These are phyloP conservation scores for Sphaerulina populicola DNA, from an alignment of 2,329 filamentous ascomycete genomes.

Conservation along the genomic window DNA sequence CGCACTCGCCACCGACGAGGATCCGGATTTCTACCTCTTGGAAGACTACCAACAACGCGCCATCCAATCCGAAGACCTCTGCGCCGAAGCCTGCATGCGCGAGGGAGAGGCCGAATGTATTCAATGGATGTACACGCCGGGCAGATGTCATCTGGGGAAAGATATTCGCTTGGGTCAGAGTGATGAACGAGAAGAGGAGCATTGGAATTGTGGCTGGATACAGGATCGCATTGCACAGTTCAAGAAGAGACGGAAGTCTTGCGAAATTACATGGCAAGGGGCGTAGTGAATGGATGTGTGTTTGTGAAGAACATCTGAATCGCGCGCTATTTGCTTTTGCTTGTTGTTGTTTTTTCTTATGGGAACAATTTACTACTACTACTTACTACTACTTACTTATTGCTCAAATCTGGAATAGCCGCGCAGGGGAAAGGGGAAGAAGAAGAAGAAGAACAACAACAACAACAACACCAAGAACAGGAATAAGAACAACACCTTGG, in stretches of 20 bases:
- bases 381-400: no score
- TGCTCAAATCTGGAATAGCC: not conserved
- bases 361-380: no score
- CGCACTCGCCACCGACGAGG: slow-evolving; percentile 15
- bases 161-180: slow-evolving; percentile 29
- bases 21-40: slow-evolving; percentile 21
- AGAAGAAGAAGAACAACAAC: no score
- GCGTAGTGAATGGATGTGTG: not conserved
- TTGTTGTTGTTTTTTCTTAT: not conserved
- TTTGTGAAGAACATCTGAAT: not conserved
- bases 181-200: slow-evolving; percentile 26
- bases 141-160: slow-evolving; percentile 29
- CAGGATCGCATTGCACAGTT: slow-evolving; percentile 23
- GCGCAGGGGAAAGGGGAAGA: not conserved
- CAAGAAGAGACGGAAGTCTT: slow-evolving; percentile 20
- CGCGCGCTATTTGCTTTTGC: not conserved
- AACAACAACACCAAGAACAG: no score
- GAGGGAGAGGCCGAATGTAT: slow-evolving; percentile 24
- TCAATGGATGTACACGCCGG: slow-evolving; percentile 33
- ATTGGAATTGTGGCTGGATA: slow-evolving; percentile 31
- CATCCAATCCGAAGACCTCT: slow-evolving; percentile 23
- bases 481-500: not conserved
- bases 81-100: slow-evolving; percentile 26
- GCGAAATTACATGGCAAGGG: slow-evolving; percentile 20
- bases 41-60: slow-evolving; percentile 24